These are phyloP conservation scores for Candolleomyces eurysporus DNA, from an alignment of 768 basidiomycete genomes.

Conservation along the genomic window DNA sequence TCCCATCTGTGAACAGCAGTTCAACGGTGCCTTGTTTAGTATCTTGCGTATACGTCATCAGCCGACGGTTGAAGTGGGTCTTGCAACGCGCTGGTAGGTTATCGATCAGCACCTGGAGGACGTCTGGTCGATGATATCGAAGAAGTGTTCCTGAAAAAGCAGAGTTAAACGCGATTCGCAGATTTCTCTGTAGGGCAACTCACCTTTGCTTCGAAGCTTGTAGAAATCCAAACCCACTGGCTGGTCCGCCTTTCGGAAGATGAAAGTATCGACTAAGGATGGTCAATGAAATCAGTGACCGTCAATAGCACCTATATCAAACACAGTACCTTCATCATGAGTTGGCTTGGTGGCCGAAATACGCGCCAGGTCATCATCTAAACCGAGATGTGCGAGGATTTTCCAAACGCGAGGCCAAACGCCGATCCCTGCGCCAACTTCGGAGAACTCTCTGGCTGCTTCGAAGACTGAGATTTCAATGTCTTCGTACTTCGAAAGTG, in stretches of 20 bases:
- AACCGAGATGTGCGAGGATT: constrained; percentile 35
- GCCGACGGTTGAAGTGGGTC: constrained; percentile 39
- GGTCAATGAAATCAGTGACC: background rate
- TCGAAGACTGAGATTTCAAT: constrained; percentile 45
- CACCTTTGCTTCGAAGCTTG: constrained; percentile 19
- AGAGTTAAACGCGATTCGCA: background rate
- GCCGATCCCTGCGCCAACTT: constrained; percentile 46
- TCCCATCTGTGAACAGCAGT: constrained; percentile 46
- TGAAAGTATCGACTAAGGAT: constrained; percentile 17
- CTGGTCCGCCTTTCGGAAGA: constrained; percentile 25
- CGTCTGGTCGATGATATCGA: constrained; percentile 49
- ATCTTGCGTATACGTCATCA: constrained; percentile 37
- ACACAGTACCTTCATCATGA: constrained; percentile 21
- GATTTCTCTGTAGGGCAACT: background rate
- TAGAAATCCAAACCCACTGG: constrained; percentile 17
- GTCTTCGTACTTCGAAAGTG: constrained; percentile 28
- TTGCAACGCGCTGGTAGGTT: constrained; percentile 35
- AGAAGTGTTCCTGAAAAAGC: constrained; percentile 18
- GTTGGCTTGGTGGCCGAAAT: constrained; percentile 21
- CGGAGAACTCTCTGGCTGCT: constrained; percentile 36
- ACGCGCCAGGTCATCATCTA: constrained; percentile 31
- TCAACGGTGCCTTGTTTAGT: constrained; percentile 15
- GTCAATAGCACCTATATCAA: background rate
- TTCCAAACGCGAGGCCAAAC: constrained; percentile 42
- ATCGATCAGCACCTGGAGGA: constrained; percentile 45